Evolutionary conservation across 768 basidiomycete genomes (phyloP).

Genomic region (Hemileccinum impolitum): DNA sequence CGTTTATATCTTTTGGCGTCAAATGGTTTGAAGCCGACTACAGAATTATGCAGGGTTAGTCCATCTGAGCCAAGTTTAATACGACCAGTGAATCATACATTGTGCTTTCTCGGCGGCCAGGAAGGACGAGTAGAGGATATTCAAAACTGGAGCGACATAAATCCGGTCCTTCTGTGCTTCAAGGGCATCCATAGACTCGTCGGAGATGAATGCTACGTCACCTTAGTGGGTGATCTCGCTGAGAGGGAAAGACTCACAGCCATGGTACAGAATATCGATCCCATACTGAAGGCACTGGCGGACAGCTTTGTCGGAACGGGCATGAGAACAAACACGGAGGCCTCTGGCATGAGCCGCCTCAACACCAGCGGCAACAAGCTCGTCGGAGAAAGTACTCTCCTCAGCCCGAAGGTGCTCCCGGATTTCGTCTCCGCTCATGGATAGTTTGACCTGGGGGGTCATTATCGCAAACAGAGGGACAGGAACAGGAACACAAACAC

Average conservation of each 20-base stretch:
- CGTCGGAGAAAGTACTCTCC: slow-evolving; percentile 33
- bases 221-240: slow-evolving; percentile 4
- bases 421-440: slow-evolving; percentile 38
- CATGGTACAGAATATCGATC: slow-evolving; percentile 31
- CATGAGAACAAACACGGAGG: slow-evolving; percentile 37
- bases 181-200: slow-evolving; percentile 35
- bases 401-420: slow-evolving; percentile 34
- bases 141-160: slow-evolving; percentile 33
- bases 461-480: background rate
- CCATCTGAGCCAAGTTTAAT: background rate
- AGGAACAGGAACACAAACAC: slow-evolving; percentile 9
- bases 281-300: slow-evolving; percentile 36
- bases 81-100: slow-evolving; percentile 7
- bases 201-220: slow-evolving; percentile 33
- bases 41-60: background rate
- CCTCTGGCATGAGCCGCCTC: slow-evolving; percentile 35
- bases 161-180: slow-evolving; percentile 34
- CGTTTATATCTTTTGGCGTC: slow-evolving; percentile 22
- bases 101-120: slow-evolving; percentile 25
- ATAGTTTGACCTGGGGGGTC: slow-evolving; percentile 33
- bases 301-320: slow-evolving; percentile 33
- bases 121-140: slow-evolving; percentile 26
- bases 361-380: slow-evolving; percentile 32
- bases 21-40: slow-evolving; percentile 22
- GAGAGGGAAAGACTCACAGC: slow-evolving; percentile 15